phyloP scores from a whole-genome alignment of 164 flowering plant genomes.

The Chloranthus sessilifolius region DNA sequence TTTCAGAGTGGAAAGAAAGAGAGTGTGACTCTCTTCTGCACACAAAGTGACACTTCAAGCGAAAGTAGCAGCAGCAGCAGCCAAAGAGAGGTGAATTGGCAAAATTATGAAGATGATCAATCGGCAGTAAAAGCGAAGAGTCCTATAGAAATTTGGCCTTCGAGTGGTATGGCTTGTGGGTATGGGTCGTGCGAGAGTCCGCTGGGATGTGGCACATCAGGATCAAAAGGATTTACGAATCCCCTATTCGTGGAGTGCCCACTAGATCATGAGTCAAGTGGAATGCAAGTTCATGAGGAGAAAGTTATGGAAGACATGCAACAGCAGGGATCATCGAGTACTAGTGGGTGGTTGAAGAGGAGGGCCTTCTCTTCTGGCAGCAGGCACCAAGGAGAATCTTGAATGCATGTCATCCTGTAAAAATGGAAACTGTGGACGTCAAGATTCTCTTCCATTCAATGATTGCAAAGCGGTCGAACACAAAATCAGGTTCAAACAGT shows the following conservation, averaged over 20 bases:
- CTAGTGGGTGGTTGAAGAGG: slow-evolving; percentile 10
- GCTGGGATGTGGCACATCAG: neutral
- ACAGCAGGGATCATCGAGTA: slow-evolving; percentile 4
- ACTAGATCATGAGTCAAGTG: no score
- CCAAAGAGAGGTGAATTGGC: slow-evolving; percentile 13
- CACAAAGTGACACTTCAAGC: slow-evolving; percentile 43
- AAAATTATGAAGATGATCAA: slow-evolving; percentile 14
- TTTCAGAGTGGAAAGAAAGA: slow-evolving; percentile 48
- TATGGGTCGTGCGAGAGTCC: slow-evolving; percentile 7
- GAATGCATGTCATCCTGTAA: no score
- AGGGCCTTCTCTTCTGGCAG: slow-evolving; percentile 14
- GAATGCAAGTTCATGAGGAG: slow-evolving; percentile 2
- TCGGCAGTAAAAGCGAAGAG: slow-evolving; percentile 14
- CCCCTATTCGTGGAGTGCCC: slow-evolving; percentile 14
- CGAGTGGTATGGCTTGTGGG: slow-evolving; percentile 1
- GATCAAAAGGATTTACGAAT: slow-evolving; percentile 17
- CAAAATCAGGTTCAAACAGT: no score
- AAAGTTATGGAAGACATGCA: neutral
- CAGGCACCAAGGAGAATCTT: no score
- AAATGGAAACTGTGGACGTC: no score
- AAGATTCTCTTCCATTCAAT: no score
- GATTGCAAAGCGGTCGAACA: no score
- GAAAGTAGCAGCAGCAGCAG: no score
- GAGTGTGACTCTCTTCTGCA: slow-evolving; percentile 56
- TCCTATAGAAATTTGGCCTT: slow-evolving; percentile 6